Evolutionary conservation across 1,284 basidiomycete species (phyloP), one percentile per base, ranked within the genome.

Genomic region (Boletus sp.): DNA sequence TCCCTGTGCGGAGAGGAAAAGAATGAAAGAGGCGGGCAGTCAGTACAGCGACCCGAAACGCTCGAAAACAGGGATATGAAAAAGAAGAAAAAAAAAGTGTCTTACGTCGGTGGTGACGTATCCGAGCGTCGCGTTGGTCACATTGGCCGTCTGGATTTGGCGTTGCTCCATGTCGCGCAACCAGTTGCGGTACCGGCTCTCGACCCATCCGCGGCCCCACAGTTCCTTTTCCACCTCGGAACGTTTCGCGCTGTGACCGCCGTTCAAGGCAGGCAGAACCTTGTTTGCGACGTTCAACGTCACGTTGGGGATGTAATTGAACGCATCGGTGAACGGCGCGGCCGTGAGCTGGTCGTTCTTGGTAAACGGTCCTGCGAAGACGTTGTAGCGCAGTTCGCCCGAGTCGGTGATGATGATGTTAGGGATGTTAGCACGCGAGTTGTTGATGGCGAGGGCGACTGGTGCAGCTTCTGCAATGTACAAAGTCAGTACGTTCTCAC

Each of bases 261-360:
- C 4, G 58, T 84, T 87, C 48, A 88, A 63, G 13, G 70, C 57
- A 1, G 75, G 71, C 4, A 87, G 62, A 1, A 86, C 75, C 53
- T 74, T 63, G 14, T 69, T 75, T 3, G 81, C 83, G 37, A 77
- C 59, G 33, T 66, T 60, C 5, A 76, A 66, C 0, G 72, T 62
- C 37, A 87, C 69, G 32, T 76, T 69, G 1, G 78, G 67, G 39
- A 88, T 74, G 62, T 74, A 87, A 16, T 76, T 52, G 69, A 88
- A 85, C 8, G 69, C 47, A 57, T 88, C 78, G 0, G 66, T 56
- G 59, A 82, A 90, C 1, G 85, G 85, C 14, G 78, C 81, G 0
- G 79, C 76, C 0, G 85, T 87, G 20, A 89, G 74, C 62, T 89
- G 81, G 64, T 91, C 88, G 64, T 91, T 89, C 60, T 80, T 80